phyloP scores from a whole-genome alignment of 2,329 filamentous ascomycete genomes.

The Diplodia sapinea region DNA sequence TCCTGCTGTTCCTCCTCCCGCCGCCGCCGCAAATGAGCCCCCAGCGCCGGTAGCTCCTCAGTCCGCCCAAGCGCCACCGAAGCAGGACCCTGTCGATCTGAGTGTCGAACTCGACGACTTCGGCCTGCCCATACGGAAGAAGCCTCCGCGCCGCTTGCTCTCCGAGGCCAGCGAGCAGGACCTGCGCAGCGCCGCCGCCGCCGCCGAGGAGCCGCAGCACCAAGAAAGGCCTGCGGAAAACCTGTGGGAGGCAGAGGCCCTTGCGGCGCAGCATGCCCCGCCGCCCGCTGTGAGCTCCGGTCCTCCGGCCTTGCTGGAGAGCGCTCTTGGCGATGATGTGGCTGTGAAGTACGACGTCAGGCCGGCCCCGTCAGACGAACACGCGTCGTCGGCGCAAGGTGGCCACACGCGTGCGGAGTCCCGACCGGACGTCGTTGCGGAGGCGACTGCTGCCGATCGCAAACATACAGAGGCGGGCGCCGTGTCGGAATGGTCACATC shows the following conservation, averaged over 20 bases:
- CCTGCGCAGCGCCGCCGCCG: constrained; percentile 33
- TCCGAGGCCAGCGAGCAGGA: constrained; percentile 40
- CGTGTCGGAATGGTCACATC: constrained; percentile 87
- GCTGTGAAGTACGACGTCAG: constrained; percentile 18
- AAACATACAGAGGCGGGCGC: constrained; percentile 40
- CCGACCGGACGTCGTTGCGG: constrained; percentile 10
- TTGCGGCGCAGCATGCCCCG: background rate
- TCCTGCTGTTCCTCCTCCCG: background rate
- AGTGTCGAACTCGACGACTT: constrained; percentile 69
- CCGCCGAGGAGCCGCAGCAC: constrained; percentile 41
- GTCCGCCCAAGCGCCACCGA: constrained; percentile 11
- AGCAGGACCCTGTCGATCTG: constrained; percentile 18
- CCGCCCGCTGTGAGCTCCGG: background rate
- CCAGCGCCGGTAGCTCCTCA: constrained; percentile 15
- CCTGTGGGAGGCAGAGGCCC: constrained; percentile 14
- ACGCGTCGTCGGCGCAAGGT: constrained; percentile 9
- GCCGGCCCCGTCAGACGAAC: constrained; percentile 2
- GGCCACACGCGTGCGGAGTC: constrained; percentile 4
- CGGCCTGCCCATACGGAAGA: constrained; percentile 65
- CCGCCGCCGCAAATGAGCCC: constrained; percentile 1
- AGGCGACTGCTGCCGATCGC: constrained; percentile 6
- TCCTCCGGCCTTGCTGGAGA: background rate
- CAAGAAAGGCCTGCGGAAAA: constrained; percentile 34
- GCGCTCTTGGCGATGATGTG: background rate
- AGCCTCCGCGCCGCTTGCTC: constrained; percentile 39